Conservation (phyloP, 1,284 basidiomycete species). For the Rugosomyces carneus region DNA sequence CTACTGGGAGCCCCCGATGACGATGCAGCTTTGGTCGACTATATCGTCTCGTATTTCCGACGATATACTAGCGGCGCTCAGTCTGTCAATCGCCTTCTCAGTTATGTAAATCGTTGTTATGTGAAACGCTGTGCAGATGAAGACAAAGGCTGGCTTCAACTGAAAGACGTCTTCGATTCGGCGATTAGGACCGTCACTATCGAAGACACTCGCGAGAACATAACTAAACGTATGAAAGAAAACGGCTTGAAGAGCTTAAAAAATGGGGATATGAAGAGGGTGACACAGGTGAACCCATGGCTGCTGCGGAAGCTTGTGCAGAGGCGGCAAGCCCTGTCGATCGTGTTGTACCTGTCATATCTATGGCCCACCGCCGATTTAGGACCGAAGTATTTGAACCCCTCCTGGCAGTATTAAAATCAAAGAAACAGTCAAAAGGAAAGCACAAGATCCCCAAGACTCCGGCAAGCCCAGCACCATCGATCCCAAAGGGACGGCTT, state of each 20-base stretch:
- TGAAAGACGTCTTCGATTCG: slow-evolving; percentile 60
- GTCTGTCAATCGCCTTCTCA: slow-evolving; percentile 63
- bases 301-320: slow-evolving; percentile 57
- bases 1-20: slow-evolving; percentile 58
- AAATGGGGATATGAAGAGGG: slow-evolving; percentile 63
- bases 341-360: slow-evolving; percentile 55
- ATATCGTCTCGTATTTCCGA: slow-evolving; percentile 62
- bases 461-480: slow-evolving; percentile 25
- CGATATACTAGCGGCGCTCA: slow-evolving; percentile 62
- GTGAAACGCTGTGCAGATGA: slow-evolving; percentile 72
- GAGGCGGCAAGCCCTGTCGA: slow-evolving; percentile 65
- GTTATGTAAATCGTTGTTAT: slow-evolving; percentile 74
- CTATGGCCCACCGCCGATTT: slow-evolving; percentile 63
- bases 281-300: slow-evolving; percentile 40
- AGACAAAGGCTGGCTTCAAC: slow-evolving; percentile 68
- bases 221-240: slow-evolving; percentile 52
- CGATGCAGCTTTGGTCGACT: slow-evolving; percentile 58
- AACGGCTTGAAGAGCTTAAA: slow-evolving; percentile 52
- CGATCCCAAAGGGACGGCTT: slow-evolving; percentile 56
- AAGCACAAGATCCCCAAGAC: slow-evolving; percentile 36
- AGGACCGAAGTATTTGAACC: slow-evolving; percentile 66
- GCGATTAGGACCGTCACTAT: slow-evolving; percentile 47
- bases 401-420: slow-evolving; percentile 57
- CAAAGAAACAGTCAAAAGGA: slow-evolving; percentile 46
- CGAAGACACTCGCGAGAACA: slow-evolving; percentile 50